These are phyloP conservation scores for Apium graveolens DNA, from an alignment of 129 eudicot species.

Conservation along the genomic window DNA sequence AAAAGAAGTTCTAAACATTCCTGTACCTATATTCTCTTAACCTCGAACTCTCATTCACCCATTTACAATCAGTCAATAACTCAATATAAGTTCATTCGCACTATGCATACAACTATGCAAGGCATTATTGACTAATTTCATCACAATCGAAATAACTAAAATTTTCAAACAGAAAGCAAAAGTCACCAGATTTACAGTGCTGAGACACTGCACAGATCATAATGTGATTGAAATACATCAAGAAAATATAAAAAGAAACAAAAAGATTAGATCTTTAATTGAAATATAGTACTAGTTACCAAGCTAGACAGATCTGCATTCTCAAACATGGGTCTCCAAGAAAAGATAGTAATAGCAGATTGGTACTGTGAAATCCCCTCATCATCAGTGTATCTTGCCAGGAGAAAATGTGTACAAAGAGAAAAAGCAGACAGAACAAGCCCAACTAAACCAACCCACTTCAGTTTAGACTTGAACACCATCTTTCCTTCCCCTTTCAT, in stretches of 20 bases:
- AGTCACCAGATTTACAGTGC: not conserved
- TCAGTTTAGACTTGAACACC: conserved; percentile 66
- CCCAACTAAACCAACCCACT: conserved; percentile 76
- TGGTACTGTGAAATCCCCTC: conserved; percentile 41
- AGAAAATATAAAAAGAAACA: not conserved
- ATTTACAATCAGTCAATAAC: not conserved
- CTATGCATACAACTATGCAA: not conserved
- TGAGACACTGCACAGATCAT: not conserved
- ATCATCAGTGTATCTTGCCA: conserved; percentile 67
- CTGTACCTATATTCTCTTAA: not conserved
- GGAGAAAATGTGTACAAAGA: conserved; percentile 70
- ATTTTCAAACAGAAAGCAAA: not conserved
- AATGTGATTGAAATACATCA: not conserved
- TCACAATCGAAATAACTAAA: not conserved
- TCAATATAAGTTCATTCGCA: not conserved
- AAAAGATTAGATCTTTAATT: conserved; percentile 36
- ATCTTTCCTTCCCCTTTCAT: conserved; percentile 69
- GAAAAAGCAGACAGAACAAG: conserved; percentile 80
- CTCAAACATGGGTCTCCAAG: conserved; percentile 83
- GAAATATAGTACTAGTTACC: conserved; percentile 36
- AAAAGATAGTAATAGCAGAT: conserved; percentile 67
- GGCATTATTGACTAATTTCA: not conserved
- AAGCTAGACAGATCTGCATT: conserved; percentile 59
- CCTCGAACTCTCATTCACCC: not conserved
- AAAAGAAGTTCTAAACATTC: not conserved